Conservation (phyloP, 768 basidiomycete species). For the Suillus brevipes region DNA sequence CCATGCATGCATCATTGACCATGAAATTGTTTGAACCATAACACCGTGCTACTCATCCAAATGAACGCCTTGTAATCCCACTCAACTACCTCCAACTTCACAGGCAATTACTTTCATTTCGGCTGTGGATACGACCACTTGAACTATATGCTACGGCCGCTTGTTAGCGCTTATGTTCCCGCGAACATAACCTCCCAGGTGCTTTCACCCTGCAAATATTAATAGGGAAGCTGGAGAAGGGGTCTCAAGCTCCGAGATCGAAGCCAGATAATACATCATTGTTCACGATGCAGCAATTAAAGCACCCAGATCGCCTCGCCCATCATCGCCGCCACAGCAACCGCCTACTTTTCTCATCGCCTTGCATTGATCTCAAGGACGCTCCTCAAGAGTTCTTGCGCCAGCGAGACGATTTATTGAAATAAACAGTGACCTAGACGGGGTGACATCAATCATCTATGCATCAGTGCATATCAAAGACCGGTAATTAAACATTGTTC, state of each 20-base stretch:
- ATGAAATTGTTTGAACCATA: neutral
- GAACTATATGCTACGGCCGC: neutral
- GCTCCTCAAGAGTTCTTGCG: neutral
- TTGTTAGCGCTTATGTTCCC: neutral
- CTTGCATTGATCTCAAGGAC: neutral
- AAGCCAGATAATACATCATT: neutral
- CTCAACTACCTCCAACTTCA: neutral
- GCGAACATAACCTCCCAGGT: neutral
- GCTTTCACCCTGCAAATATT: neutral
- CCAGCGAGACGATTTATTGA: neutral
- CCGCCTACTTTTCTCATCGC: neutral
- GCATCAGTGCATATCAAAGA: neutral
- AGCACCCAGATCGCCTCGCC: neutral
- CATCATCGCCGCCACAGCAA: neutral
- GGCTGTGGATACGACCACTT: neutral
- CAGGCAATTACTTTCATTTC: neutral
- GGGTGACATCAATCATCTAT: neutral
- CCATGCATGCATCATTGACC: neutral
- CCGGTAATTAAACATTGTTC: neutral
- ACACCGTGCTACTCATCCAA: neutral
- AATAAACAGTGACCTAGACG: neutral
- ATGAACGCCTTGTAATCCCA: neutral
- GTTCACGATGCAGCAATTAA: neutral
- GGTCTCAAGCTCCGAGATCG: neutral
- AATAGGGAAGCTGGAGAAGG: neutral